phyloP scores from a whole-genome alignment of 257 asterid genomes.

The Gentiana dahurica region DNA sequence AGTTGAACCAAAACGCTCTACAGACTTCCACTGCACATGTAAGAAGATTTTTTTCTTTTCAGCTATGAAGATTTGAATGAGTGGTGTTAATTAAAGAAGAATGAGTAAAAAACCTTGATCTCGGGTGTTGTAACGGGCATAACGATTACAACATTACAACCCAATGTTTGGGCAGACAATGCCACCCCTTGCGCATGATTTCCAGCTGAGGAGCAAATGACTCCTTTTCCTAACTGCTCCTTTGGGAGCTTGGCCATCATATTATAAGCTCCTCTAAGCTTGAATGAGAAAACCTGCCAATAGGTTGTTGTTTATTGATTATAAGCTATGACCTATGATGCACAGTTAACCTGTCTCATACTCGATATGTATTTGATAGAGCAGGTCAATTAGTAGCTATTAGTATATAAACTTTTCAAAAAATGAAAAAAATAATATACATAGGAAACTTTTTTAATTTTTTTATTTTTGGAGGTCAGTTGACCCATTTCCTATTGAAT shows the following conservation, averaged over 20 bases:
- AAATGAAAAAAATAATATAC: no score
- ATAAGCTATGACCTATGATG: no score
- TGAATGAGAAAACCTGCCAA: slow-evolving; percentile 74
- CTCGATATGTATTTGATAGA: no score
- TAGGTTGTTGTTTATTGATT: no score
- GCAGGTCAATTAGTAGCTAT: no score
- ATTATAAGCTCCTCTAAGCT: slow-evolving; percentile 96
- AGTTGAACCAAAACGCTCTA: slow-evolving; percentile 74
- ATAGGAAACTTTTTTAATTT: no score
- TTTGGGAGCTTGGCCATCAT: slow-evolving; percentile 91
- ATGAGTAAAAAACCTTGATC: slow-evolving; percentile 49
- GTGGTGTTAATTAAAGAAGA: neutral
- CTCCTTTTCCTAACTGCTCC: slow-evolving; percentile 68
- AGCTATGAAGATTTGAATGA: neutral
- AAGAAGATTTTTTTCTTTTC: neutral
- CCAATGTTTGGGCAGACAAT: slow-evolving; percentile 57
- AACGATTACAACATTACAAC: slow-evolving; percentile 62
- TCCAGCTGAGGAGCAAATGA: slow-evolving; percentile 96
- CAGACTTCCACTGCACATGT: slow-evolving; percentile 63
- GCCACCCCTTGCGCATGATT: slow-evolving; percentile 99
- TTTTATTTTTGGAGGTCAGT: no score
- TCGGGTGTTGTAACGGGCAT: slow-evolving; percentile 97
- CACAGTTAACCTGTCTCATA: no score
- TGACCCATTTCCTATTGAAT: no score
- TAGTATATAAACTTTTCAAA: no score